Base-by-base conservation (phyloP, 148 eudicot genomes). In the Camellia granthamiana region DNA sequence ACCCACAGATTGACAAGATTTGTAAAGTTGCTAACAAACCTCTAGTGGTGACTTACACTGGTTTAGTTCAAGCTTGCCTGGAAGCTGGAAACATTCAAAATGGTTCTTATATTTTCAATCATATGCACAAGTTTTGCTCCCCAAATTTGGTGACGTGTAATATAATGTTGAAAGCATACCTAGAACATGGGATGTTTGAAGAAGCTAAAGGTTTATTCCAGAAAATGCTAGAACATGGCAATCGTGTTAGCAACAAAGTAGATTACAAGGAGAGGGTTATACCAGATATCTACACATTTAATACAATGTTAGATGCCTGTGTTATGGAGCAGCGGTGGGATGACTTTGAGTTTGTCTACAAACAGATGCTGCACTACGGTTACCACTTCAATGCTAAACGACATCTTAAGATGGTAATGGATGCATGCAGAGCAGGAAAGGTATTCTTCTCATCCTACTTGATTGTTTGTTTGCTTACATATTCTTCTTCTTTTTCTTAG, bases 1-100 rank as follows among this genome's bases (percentile, higher is more conserved):
- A 11, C 10, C 47, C 51, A 66, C 93, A 95, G 97, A 87, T 95
- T 81, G 97, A 88, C 80, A 95, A 93, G 91, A 85, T 95, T 83
- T 93, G 97, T 74, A 90, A 81, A 80, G 94, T 95, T 79, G 98
- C 97, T 65, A 90, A 84, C 77, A 95, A 93, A 82, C 98, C 97
- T 76, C 85, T 95, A 64, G 94, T 93, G 59, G 93, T 95, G 83
- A 93, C 97, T 15, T 95, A 89, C 85, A 95, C 98, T 60, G 98
- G 98, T 52, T 79, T 95, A 63, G 90, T 95, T 78, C 94, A 95
- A 89, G 90, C 98, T 15, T 90, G 98, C 85, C 76, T 92, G 49
- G 88, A 86, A 47, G 75, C 84, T 41, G 93, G 97, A 79, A 74
- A 84, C 59, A 80, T 92, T 74, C 69, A 85, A 80, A 85, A 86